These are phyloP conservation scores for Casuarina cunninghamiana DNA, from an alignment of 306 rosid species.

Conservation along the genomic window DNA sequence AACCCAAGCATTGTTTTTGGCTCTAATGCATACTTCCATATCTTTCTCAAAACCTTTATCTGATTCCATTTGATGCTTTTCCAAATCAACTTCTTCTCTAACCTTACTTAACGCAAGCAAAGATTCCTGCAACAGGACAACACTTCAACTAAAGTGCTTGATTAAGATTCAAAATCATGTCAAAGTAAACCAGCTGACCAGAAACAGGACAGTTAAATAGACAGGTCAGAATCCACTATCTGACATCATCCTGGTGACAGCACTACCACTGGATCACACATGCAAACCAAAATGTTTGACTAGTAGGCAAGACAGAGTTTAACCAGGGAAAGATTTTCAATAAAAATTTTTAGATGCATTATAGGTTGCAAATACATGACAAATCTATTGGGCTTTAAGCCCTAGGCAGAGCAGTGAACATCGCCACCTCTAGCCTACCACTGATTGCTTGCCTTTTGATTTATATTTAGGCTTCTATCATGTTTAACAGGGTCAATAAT, in stretches of 20 bases:
- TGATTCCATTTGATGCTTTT: conserved; percentile 61
- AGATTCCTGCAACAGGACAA: conserved; percentile 63
- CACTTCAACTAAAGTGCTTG: conserved; percentile 20
- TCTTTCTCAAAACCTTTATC: conserved; percentile 66
- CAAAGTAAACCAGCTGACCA: not conserved
- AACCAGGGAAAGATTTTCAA: not conserved
- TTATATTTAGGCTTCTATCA: not conserved
- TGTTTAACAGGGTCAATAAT: not conserved
- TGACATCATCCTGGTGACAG: not conserved
- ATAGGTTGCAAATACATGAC: not conserved
- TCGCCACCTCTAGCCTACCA: not conserved
- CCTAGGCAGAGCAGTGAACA: not conserved
- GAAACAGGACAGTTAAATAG: conserved; percentile 14
- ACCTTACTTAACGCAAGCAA: conserved; percentile 82
- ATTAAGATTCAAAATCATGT: not conserved
- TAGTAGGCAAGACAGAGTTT: conserved; percentile 4
- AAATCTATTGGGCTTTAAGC: not conserved
- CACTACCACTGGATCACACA: conserved; percentile 14
- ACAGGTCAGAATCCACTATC: not conserved
- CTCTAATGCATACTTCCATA: conserved; percentile 80
- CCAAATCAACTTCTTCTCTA: conserved; percentile 88
- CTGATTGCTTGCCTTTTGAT: not conserved
- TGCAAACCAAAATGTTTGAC: conserved; percentile 20
- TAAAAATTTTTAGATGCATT: not conserved
- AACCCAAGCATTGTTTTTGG: conserved; percentile 94